Evolutionary conservation across 192 early-diverging fungal species (phyloP), one percentile per base, ranked within the genome.

Genomic region (Globomyces pollinis-pini): DNA sequence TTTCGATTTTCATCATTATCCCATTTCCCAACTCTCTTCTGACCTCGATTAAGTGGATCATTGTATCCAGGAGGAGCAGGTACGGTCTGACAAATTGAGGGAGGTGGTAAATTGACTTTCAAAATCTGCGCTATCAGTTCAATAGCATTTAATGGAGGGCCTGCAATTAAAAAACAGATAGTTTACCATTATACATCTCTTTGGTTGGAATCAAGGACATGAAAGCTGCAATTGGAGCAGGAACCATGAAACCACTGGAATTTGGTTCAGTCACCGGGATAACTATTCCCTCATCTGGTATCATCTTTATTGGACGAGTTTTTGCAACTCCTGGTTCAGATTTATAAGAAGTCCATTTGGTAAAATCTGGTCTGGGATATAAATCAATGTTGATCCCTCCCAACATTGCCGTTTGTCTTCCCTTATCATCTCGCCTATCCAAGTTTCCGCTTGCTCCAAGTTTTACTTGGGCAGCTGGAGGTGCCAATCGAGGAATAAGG

Each of bases 321-420:
- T 57, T 57, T 5, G 55, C 55, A n/a, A 39, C 35, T 26, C 55
- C 60, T 23, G 68, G 57, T 47, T 80, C 78, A 4, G 83, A 78
- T 35, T 81, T 82, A 59, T 84, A 85, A 4, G 70, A 39, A n/a
- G 65, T 66, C 86, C 86, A 91, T 58, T 81, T 83, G 3, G 65
- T 69, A 42, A 88, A 73, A 55, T 91, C 88, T 9, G 89, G 89
- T 16, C 85, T 69, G 16, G 85, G 84, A 65, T 83, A 88, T 57
- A 75, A 53, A 39, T 87, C 86, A 20, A 84, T 67, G 59, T 86
- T 70, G 21, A 86, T 78, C 16, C 86, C 53, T 20, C 57, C 53
- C 1, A 47, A 13, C 33, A 29, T 36, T 4, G 50, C 24, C 20
- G 26, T 29, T 44, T 42, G 47, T 24, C 54, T 34, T 7, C 33